Conservation (phyloP, 2,329 filamentous ascomycete species). For the Botrytis porri region DNA sequence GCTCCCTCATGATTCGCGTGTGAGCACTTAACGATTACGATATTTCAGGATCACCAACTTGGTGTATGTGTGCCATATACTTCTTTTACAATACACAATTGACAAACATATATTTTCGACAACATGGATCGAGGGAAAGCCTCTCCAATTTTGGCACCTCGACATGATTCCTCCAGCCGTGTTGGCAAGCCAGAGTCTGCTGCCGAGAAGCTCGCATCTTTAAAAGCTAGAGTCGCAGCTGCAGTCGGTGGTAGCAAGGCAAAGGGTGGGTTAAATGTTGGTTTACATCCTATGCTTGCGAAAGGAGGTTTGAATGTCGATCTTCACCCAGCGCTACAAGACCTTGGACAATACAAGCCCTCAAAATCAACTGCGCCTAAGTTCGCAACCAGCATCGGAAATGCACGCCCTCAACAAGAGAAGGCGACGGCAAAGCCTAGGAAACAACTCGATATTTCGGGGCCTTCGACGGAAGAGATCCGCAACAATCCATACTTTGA, state of each 20-base stretch:
- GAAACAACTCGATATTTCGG: conserved; percentile 54
- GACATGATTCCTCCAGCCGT: conserved; percentile 52
- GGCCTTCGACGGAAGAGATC: conserved; percentile 55
- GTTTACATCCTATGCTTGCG: conserved; percentile 40
- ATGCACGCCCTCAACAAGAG: conserved; percentile 41
- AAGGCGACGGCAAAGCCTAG: conserved; percentile 45
- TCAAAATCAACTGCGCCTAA: conserved; percentile 40
- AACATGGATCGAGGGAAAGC: conserved; percentile 51
- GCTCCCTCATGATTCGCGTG: background rate
- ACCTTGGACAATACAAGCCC: conserved; percentile 49
- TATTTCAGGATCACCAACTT: background rate
- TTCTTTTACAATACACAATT: background rate
- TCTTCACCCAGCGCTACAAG: conserved; percentile 65
- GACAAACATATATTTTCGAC: background rate
- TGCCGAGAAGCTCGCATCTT: conserved; percentile 67
- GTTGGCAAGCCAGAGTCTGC: conserved; percentile 56
- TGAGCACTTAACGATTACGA: background rate
- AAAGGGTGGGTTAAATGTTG: conserved; percentile 43
- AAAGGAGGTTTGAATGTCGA: conserved; percentile 43
- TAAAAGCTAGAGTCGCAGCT: conserved; percentile 77
- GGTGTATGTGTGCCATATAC: background rate
- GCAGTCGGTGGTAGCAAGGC: conserved; percentile 58
- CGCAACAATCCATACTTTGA: conserved; percentile 82
- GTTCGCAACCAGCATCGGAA: conserved; percentile 42
- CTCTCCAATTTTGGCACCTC: conserved; percentile 53